Base-by-base conservation (phyloP, 1,284 basidiomycete species). In the Rhodotorula sp. region DNA sequence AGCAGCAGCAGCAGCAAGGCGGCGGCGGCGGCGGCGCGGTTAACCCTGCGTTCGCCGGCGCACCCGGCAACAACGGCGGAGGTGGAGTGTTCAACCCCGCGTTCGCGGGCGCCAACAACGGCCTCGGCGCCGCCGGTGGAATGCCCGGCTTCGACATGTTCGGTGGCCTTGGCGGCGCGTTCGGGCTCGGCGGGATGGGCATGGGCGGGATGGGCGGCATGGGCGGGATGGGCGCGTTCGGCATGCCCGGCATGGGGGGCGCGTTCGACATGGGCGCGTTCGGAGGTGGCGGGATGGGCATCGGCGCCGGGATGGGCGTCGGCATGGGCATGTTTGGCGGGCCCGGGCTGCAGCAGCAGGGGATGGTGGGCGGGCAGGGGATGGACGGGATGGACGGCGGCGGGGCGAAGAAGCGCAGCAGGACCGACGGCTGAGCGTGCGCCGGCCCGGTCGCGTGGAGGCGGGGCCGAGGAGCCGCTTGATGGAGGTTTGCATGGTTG, bases 71-170 rank as follows among this genome's bases (percentile, higher is more conserved):
- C 22, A 25, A 2, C 29, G 64, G 57, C 50, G 41, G 22, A 36
- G 64, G 48, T 19, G 63, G 64, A 21, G 64, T 58, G 19, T 65
- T 59, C 50, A 65, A 59, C 37, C 64, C 64, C 12, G 64, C 64
- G 9, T 59, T 65, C 48, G n/a, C 21, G 19, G 25, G 22, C 22
- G 22, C 12, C 27, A 44, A 8, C 13, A 29, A 29, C 17, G 58
- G 29, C n/a, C 29, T 21, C 19, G 29, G 29, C 22, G 21, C 5
- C 29, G 41, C 15, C 25, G 58, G 29, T 2, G 57, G 39, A n/a
- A 58, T 27, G 39, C 13, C 48, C n/a, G 54, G 44, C 22, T 63
- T 64, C 48, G 57, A 51, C 25, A 27, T 50, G 57, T 44, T 66
- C 37, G 60, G 54, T 34, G 59, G 39, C 21, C 55, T 67, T 44